Percentiles rank a stretch among this genome's conserved stretches.
phyloP scores from a whole-genome alignment of 2,329 filamentous ascomycete genomes.

The Arthrinium phaeospermum region DNA sequence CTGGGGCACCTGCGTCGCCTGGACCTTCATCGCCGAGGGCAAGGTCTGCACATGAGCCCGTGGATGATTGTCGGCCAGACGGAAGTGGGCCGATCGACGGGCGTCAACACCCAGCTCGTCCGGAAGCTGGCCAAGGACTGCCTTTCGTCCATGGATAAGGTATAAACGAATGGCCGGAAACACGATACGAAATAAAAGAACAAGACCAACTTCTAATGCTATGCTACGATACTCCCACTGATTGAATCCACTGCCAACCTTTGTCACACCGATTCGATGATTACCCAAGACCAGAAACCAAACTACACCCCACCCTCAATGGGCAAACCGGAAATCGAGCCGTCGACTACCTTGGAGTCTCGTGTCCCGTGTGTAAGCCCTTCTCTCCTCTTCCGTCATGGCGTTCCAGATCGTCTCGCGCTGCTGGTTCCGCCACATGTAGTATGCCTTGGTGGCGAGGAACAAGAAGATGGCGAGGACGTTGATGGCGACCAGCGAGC shows the following conservation, averaged over 20 bases:
- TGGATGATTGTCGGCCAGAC: slow-evolving; percentile 14
- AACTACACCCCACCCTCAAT: slow-evolving; percentile 31
- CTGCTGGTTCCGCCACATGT: slow-evolving; percentile 54
- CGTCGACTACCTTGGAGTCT: slow-evolving; percentile 49
- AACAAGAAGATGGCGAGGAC: slow-evolving; percentile 56
- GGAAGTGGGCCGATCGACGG: not conserved
- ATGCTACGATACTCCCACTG: not conserved
- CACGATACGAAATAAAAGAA: not conserved
- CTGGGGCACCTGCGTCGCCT: slow-evolving; percentile 8
- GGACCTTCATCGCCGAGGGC: not conserved
- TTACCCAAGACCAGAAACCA: not conserved
- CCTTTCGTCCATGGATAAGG: slow-evolving; percentile 1
- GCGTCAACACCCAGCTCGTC: slow-evolving; percentile 10
- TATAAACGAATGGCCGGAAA: not conserved
- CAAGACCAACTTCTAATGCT: not conserved
- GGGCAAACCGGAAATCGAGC: slow-evolving; percentile 49
- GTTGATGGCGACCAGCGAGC: slow-evolving; percentile 56
- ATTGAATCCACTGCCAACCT: not conserved
- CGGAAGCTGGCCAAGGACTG: not conserved
- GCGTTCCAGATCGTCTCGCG: slow-evolving; percentile 53
- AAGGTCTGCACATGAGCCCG: slow-evolving; percentile 17
- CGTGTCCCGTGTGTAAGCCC: slow-evolving; percentile 51
- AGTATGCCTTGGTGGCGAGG: slow-evolving; percentile 57
- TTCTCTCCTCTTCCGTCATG: slow-evolving; percentile 54
- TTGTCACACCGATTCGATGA: not conserved